phyloP scores from a whole-genome alignment of 1,284 basidiomycete genomes.

The Melanopsichium pennsylvanicum region DNA sequence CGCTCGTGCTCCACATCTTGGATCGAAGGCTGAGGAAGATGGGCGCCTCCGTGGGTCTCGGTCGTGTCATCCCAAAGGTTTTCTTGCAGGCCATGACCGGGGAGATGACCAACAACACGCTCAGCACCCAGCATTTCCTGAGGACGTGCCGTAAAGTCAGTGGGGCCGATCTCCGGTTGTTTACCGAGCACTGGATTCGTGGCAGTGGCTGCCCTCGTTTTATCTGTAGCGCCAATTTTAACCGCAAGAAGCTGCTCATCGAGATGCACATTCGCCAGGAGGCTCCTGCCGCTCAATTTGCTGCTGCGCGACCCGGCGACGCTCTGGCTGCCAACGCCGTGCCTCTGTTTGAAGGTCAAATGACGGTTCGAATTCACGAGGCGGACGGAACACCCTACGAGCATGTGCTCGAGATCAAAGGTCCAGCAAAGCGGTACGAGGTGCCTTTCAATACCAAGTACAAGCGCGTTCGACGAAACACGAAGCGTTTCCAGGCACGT shows the following conservation, averaged over 20 bases:
- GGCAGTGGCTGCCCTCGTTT: constrained; percentile 95
- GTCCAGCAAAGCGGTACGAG: constrained; percentile 86
- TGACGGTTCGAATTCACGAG: constrained; percentile 98
- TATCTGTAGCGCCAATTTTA: constrained; percentile 87
- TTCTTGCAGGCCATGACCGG: constrained; percentile 93
- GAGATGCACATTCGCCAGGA: constrained; percentile 93
- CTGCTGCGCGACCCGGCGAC: constrained; percentile 56
- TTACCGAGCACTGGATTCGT: constrained; percentile 98
- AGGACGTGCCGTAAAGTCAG: constrained; percentile 92
- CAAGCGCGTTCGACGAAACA: constrained; percentile 92
- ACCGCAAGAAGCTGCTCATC: constrained; percentile 96
- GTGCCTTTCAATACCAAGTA: constrained; percentile 99
- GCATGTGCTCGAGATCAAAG: constrained; percentile 91
- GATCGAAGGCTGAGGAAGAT: constrained; percentile 92
- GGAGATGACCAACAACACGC: constrained; percentile 78
- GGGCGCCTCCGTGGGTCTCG: constrained; percentile 90
- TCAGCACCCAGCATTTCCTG: constrained; percentile 90
- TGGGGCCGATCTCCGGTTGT: constrained; percentile 77
- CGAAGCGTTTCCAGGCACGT: constrained; percentile 90
- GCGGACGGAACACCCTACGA: constrained; percentile 99
- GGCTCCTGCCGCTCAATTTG: constrained; percentile 73
- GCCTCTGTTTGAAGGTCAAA: constrained; percentile 74
- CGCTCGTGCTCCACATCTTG: constrained; percentile 92
- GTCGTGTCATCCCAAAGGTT: constrained; percentile 91
- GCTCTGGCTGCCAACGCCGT: constrained; percentile 68